Base-by-base conservation (phyloP, 495 filamentous ascomycete genomes). In the Aspergillus avenaceus region DNA sequence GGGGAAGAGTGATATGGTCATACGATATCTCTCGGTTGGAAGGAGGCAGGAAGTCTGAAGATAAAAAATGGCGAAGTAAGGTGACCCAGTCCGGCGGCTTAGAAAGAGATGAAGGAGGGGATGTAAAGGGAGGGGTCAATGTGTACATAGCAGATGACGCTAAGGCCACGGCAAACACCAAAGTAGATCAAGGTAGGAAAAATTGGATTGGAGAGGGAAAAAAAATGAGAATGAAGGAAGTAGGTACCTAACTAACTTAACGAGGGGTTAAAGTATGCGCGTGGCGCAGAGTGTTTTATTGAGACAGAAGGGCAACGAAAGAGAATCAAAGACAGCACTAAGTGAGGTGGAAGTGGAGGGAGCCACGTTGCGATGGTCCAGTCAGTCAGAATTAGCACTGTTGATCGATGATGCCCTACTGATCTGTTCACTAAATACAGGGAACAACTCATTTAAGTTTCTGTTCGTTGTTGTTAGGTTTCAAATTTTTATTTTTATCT, bases 61-160 rank as follows among this genome's bases (percentile, higher is more conserved):
- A 25, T 16, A 44, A 37, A 24, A 47, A 18, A 44, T 37, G 36
- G 29, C 11, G 13, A 43, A 34, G 18, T 36, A 48, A 37, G 42
- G 40, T 26, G 25, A 28, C 23, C 46, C 13, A 36, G 32, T 14
- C 19, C 45, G 5, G 12, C n/a, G 24, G 32, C 12, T 16, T 9
- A 41, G 24, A 7, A 25, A 22, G 34, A n/a, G n/a, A n/a, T n/a
- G n/a, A n/a, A n/a, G n/a, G n/a, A n/a, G 47, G 43, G 52, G 51
- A 56, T 50, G 57, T 41, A 43, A 50, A 53, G 36, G 50, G 52
- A 31, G 42, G 53, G 57, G 49, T 29, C 56, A 46, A n/a, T n/a
- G 41, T 45, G 57, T 50, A 41, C 53, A 60, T 56, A 56, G 53
- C 53, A 54, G 53, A 54, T 60, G 57, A 60, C 57, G 46, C 45